These are phyloP conservation scores for Vaccinium vitisidaea DNA, from an alignment of 148 eudicot genomes.

Conservation along the genomic window DNA sequence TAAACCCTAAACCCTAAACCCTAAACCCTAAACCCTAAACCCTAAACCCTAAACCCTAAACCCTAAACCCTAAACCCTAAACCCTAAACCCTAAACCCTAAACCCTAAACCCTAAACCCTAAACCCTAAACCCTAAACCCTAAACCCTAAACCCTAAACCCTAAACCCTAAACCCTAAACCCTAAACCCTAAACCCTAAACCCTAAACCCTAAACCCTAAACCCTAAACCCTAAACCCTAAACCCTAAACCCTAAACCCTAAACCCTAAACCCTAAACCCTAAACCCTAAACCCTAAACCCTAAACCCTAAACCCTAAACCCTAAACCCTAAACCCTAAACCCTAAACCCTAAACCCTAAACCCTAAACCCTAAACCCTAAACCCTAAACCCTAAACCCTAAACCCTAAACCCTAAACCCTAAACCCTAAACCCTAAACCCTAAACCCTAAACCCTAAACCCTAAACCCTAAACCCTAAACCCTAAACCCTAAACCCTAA, in stretches of 20 bases:
- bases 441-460: not conserved
- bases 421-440: not conserved
- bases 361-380: not conserved
- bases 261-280: not conserved
- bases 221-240: not conserved
- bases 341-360: not conserved
- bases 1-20: constrained; percentile 1
- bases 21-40: not conserved
- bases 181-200: not conserved
- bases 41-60: not conserved
- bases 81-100: not conserved
- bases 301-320: not conserved
- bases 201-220: not conserved
- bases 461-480: not conserved
- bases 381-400: not conserved
- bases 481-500: not conserved
- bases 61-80: not conserved
- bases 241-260: not conserved
- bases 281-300: not conserved
- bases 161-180: not conserved
- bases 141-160: not conserved
- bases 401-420: not conserved
- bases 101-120: not conserved
- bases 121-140: not conserved
- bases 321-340: not conserved